Evolutionary conservation across 2,329 filamentous ascomycete genomes (phyloP).

Genomic region (Didymella sp.): DNA sequence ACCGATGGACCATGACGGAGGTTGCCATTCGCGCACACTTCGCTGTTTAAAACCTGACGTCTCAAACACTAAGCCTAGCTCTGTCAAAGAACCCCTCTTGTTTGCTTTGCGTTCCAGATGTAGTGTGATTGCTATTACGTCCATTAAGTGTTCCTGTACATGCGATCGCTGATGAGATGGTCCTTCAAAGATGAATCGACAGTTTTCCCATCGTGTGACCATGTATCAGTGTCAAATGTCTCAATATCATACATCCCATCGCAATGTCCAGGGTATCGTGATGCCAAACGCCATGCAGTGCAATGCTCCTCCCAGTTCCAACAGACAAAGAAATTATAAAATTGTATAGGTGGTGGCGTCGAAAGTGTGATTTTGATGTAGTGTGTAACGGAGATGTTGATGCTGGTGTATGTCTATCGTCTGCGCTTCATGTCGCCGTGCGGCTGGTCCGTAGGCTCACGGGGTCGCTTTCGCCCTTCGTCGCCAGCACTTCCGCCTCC

Average conservation of each 20-base stretch:
- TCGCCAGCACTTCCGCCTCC: constrained; percentile 23
- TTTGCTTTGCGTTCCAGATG: background rate
- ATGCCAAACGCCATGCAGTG: constrained; percentile 26
- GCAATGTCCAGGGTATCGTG: constrained; percentile 22
- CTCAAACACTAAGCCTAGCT: constrained; percentile 53
- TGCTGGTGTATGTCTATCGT: constrained; percentile 24
- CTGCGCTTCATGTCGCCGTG: constrained; percentile 37
- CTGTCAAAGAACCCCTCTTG: background rate
- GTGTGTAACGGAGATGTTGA: constrained; percentile 7
- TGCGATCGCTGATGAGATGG: background rate
- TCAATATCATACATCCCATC: background rate
- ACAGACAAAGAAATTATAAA: background rate
- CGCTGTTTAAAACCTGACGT: constrained; percentile 48
- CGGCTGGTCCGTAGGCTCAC: constrained; percentile 33
- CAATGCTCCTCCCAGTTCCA: constrained; percentile 1
- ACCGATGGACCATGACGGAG: constrained; percentile 2
- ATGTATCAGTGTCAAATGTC: background rate
- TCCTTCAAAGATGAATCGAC: background rate
- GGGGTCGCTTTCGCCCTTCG: constrained; percentile 33
- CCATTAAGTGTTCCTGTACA: background rate
- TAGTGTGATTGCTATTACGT: too few relatives aligned
- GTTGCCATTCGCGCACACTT: constrained; percentile 12
- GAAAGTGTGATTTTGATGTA: constrained; percentile 11
- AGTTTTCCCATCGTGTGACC: background rate
- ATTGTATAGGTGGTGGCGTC: background rate